Conservation (phyloP, 768 basidiomycete genomes). For the Lentinula guzmanii region DNA sequence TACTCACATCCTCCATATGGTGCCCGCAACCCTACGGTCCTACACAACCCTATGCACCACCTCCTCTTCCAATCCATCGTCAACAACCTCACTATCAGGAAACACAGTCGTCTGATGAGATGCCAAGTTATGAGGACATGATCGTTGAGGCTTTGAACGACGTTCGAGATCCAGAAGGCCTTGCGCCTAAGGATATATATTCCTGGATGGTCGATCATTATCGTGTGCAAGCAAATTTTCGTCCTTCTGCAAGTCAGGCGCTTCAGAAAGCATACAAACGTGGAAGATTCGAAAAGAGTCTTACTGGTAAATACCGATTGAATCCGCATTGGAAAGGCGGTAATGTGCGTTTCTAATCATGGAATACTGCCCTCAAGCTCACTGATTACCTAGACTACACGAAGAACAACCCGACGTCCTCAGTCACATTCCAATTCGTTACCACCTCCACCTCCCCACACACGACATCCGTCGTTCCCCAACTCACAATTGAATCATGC, state of each 20-base stretch:
- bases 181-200: slow-evolving; percentile 79
- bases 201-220: slow-evolving; percentile 79
- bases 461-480: slow-evolving; percentile 49
- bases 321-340: slow-evolving; percentile 80
- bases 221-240: slow-evolving; percentile 83
- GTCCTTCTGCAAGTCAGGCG: slow-evolving; percentile 86
- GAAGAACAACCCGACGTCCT: slow-evolving; percentile 74
- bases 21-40: slow-evolving; percentile 19
- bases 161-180: slow-evolving; percentile 60
- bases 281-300: slow-evolving; percentile 72
- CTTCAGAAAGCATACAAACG: slow-evolving; percentile 81
- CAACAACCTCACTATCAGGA: slow-evolving; percentile 13
- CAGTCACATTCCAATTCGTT: slow-evolving; percentile 40
- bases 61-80: slow-evolving; percentile 10
- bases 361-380: background rate
- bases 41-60: slow-evolving; percentile 22
- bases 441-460: slow-evolving; percentile 17
- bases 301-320: slow-evolving; percentile 67
- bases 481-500: slow-evolving; percentile 36
- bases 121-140: slow-evolving; percentile 91
- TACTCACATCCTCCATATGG: slow-evolving; percentile 22
- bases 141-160: slow-evolving; percentile 74
- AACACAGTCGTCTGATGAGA: slow-evolving; percentile 33
- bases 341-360: slow-evolving; percentile 43
- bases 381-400: slow-evolving; percentile 50